Evolutionary conservation across 139 green algal genomes (phyloP).

Genomic region (Chara braunii): DNA sequence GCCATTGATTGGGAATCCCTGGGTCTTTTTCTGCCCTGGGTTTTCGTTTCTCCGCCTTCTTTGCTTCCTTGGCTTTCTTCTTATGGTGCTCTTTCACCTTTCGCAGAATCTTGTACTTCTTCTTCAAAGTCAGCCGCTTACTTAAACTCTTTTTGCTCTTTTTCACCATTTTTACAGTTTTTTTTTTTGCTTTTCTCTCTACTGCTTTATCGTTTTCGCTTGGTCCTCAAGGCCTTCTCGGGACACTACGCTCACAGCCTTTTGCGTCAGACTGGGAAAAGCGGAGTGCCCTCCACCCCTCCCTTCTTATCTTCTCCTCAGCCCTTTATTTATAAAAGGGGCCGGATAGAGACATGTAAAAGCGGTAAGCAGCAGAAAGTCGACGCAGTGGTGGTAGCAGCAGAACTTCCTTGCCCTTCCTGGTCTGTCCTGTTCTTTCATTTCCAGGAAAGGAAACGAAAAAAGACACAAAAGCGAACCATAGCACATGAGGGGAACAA

Average conservation of each 20-base stretch:
- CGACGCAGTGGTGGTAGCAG: not conserved
- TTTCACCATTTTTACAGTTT: not conserved
- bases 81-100: conserved; percentile 83
- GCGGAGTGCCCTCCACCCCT: not conserved
- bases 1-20: conserved; percentile 82
- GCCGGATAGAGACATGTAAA: not conserved
- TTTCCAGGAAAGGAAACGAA: too few species aligned
- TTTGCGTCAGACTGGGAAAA: conserved; percentile 9
- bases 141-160: conserved; percentile 64
- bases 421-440: too few species aligned
- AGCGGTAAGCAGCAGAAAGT: not conserved
- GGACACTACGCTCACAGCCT: not conserved
- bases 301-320: not conserved
- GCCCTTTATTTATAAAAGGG: not conserved
- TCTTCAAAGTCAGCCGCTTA: conserved; percentile 77
- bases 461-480: too few species aligned
- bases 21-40: conserved; percentile 66
- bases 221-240: not conserved
- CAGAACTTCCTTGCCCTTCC: not conserved
- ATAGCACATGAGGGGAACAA: not conserved
- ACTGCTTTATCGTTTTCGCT: not conserved
- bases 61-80: conserved; percentile 73
- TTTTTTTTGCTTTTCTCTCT: not conserved
- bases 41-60: conserved; percentile 51
- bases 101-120: conserved; percentile 90